A percentile compares a stretch with the other conserved stretches of the same genome.
Conservation (phyloP, 2,329 filamentous ascomycete genomes). For the Cladorrhinum sp. region DNA sequence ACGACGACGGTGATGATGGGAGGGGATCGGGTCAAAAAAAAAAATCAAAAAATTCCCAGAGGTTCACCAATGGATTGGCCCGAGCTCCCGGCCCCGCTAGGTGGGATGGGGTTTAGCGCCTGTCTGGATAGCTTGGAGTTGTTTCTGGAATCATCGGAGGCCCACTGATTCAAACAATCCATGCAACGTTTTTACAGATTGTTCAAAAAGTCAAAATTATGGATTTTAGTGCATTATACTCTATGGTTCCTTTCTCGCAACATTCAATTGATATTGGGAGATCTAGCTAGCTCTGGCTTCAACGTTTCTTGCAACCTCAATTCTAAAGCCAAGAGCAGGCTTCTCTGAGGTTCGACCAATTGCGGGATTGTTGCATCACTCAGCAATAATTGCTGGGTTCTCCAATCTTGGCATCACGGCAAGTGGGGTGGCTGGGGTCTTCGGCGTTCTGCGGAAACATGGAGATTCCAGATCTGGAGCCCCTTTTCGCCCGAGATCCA, state of each 20-base stretch:
- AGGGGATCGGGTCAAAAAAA: conserved; percentile 15
- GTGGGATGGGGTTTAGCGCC: conserved; percentile 20
- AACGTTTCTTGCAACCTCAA: neutral
- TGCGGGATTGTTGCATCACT: conserved; percentile 12
- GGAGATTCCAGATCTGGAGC: neutral
- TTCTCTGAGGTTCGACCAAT: neutral
- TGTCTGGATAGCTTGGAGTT: conserved; percentile 9
- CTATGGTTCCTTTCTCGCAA: too few relatives aligned
- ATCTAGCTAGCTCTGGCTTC: neutral
- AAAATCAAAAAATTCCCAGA: conserved; percentile 27
- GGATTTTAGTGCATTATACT: neutral
- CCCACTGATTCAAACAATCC: conserved; percentile 11
- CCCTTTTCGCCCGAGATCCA: conserved; percentile 1
- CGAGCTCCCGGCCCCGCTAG: conserved; percentile 27
- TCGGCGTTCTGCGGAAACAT: neutral
- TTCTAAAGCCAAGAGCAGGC: neutral
- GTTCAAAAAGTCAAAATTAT: neutral
- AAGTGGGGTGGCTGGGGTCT: neutral
- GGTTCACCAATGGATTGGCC: conserved; percentile 24
- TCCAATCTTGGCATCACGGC: conserved; percentile 9
- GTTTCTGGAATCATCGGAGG: conserved; percentile 30
- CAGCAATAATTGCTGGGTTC: too few relatives aligned
- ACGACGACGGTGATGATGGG: conserved; percentile 5
- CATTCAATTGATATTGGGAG: too few relatives aligned
- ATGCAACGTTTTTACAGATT: neutral